Evolutionary conservation across 1,139 yeast genomes (phyloP), one percentile per base, ranked within the genome.

Genomic region (Suhomyces taliae): DNA sequence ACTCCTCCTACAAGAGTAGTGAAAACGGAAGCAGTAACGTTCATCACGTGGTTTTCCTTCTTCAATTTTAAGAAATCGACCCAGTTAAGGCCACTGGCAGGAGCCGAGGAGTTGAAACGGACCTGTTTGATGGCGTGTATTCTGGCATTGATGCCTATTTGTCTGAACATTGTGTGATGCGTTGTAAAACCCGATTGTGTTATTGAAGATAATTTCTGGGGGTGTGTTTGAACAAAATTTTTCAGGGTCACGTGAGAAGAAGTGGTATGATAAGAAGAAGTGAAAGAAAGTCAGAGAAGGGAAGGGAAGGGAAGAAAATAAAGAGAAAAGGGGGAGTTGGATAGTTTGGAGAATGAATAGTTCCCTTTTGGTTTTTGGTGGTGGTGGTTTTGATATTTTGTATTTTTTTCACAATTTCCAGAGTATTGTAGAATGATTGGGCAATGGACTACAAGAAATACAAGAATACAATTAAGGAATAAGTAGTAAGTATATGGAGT

Each of bases 11-110:
- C 60, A 12, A 86, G 46, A 0, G 95, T 87, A 2, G 96, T 83
- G 47, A 83, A 62, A 1, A 79, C 67, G 0, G 97, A 88, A 6
- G 90, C 78, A 4, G 76, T 79, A 9, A 82, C 67, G 62, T 90
- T 89, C 53, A 88, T 73, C 45, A 83, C 71, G 56, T 91, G 83
- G 62, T 88, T 87, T 56, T 82, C 82, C 61, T 86, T 86, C 61
- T 96, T 82, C 62, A 91, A 74, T 43, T 74, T 69, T 56, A 93
- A 83, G 64, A 88, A 93, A 43, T 89, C 85, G 41, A 80, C 78
- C 99, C 99, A 93, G 45, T 75, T 69, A 59, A 86, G 54, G 9
- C 46, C 19, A 4, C 55, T 38, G 26, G 57, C 36, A 15, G 53
- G 32, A 6, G 55, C 40, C 8, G 62, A 50, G 36, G 69, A 61